Conservation (phyloP, 371 early-diverging fungal genomes). For the Mortierella sp. region DNA sequence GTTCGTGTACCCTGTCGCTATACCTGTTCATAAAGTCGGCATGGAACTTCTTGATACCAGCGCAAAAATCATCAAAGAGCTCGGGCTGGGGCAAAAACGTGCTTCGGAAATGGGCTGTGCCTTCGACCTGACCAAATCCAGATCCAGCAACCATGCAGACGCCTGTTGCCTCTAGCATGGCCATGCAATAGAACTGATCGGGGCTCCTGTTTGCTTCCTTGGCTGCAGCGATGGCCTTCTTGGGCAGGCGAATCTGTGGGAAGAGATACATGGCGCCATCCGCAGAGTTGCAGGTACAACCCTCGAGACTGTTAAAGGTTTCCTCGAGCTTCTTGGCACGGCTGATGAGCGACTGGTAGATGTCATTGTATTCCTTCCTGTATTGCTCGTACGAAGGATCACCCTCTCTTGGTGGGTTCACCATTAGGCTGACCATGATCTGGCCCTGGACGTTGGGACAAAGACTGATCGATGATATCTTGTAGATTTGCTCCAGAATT, state of each 20-base stretch:
- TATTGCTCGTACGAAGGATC: conserved; percentile 82
- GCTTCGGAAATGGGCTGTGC: conserved; percentile 95
- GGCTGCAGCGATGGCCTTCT: conserved; percentile 82
- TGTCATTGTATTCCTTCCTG: conserved; percentile 74
- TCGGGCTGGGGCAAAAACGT: conserved; percentile 96
- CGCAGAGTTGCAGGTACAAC: conserved; percentile 88
- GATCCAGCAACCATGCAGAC: conserved; percentile 90
- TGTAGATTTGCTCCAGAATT: conserved; percentile 88
- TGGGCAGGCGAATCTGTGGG: conserved; percentile 83
- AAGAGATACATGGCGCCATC: conserved; percentile 97
- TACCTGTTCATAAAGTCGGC: conserved; percentile 81
- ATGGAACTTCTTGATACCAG: conserved; percentile 82
- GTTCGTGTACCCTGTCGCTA: too few relatives aligned
- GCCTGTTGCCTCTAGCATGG: conserved; percentile 92
- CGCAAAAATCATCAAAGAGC: conserved; percentile 89
- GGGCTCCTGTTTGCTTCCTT: conserved; percentile 70
- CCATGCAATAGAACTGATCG: conserved; percentile 90
- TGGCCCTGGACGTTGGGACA: conserved; percentile 92
- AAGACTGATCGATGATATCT: conserved; percentile 90
- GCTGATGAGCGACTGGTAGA: conserved; percentile 85
- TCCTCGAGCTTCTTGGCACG: conserved; percentile 80
- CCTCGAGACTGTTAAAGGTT: conserved; percentile 86
- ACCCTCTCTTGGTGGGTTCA: conserved; percentile 89
- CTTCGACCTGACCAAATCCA: conserved; percentile 92
- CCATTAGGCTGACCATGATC: conserved; percentile 93